These are phyloP conservation scores for Cryptococcus wingfieldii DNA, from an alignment of 1,284 basidiomycete species.

Conservation along the genomic window DNA sequence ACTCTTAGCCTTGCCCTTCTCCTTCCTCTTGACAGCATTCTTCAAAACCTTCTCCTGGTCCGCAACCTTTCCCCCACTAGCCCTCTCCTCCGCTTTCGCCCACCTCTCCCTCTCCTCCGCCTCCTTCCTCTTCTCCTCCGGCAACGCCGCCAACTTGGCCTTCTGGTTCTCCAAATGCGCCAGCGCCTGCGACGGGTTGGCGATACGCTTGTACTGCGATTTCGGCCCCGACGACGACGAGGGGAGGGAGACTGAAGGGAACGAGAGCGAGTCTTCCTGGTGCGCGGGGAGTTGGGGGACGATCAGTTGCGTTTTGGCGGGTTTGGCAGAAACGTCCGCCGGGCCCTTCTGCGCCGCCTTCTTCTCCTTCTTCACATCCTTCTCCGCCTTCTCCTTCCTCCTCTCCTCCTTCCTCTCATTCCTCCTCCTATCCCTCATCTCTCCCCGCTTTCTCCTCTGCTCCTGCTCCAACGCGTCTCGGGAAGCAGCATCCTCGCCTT, in stretches of 20 bases:
- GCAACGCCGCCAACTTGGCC: slow-evolving; percentile 64
- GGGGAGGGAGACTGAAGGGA: slow-evolving; percentile 59
- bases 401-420: slow-evolving; percentile 80
- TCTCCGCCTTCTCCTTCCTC: slow-evolving; percentile 53
- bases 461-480: slow-evolving; percentile 78
- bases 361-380: slow-evolving; percentile 29
- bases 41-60: slow-evolving; percentile 77
- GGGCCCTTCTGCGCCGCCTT: slow-evolving; percentile 35
- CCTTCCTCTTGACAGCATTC: slow-evolving; percentile 83
- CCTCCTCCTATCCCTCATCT: slow-evolving; percentile 73
- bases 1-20: slow-evolving; percentile 77
- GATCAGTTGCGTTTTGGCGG: slow-evolving; percentile 55
- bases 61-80: slow-evolving; percentile 79
- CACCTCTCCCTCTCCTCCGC: slow-evolving; percentile 75
- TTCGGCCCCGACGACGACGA: slow-evolving; percentile 52
- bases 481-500: slow-evolving; percentile 31
- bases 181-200: slow-evolving; percentile 79
- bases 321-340: slow-evolving; percentile 10
- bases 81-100: slow-evolving; percentile 76
- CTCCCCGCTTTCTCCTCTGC: slow-evolving; percentile 66
- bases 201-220: slow-evolving; percentile 55
- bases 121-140: slow-evolving; percentile 71
- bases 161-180: slow-evolving; percentile 69
- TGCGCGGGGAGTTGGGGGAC: slow-evolving; percentile 51
- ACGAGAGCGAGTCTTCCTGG: slow-evolving; percentile 56